Evolutionary conservation across 495 filamentous ascomycete species (phyloP).

Genomic region (Penicillium coprophilum): DNA sequence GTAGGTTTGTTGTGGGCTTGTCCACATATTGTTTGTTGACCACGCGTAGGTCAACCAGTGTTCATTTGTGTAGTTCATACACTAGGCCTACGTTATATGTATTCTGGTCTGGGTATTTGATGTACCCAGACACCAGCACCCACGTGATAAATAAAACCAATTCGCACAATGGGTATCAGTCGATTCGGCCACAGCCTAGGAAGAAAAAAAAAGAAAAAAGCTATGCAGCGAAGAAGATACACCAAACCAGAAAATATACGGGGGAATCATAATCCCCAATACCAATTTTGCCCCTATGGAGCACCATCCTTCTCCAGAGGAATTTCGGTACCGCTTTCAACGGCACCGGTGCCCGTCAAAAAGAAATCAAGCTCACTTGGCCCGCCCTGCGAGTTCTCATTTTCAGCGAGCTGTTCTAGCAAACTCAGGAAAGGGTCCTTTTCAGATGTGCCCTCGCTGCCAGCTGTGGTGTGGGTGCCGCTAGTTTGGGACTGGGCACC

Average conservation of each 20-base stretch:
- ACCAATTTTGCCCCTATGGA: background rate
- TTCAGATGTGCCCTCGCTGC: conserved; percentile 44
- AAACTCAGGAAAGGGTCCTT: conserved; percentile 79
- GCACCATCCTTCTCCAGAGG: conserved; percentile 1
- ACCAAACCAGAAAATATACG: conserved; percentile 2
- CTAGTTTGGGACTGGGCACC: conserved; percentile 40
- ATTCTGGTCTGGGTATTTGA: too few relatives aligned
- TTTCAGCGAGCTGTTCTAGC: conserved; percentile 77
- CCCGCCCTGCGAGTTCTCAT: conserved; percentile 59
- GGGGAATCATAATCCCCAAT: background rate
- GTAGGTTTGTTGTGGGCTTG: too few relatives aligned
- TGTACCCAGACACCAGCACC: too few relatives aligned
- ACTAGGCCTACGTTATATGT: too few relatives aligned
- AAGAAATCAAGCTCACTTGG: conserved; percentile 76
- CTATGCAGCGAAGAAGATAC: conserved; percentile 1
- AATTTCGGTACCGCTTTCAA: conserved; percentile 22
- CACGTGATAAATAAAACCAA: background rate
- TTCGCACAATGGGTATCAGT: conserved; percentile 8
- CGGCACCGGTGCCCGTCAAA: conserved; percentile 40
- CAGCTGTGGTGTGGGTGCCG: conserved; percentile 31
- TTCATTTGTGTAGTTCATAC: too few relatives aligned
- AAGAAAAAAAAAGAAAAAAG: background rate
- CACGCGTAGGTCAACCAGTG: too few relatives aligned
- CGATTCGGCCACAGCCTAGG: background rate
- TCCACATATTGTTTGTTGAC: too few relatives aligned